Evolutionary conservation across 345 rosid species (phyloP).

Genomic region (Pistacia atlantica): DNA sequence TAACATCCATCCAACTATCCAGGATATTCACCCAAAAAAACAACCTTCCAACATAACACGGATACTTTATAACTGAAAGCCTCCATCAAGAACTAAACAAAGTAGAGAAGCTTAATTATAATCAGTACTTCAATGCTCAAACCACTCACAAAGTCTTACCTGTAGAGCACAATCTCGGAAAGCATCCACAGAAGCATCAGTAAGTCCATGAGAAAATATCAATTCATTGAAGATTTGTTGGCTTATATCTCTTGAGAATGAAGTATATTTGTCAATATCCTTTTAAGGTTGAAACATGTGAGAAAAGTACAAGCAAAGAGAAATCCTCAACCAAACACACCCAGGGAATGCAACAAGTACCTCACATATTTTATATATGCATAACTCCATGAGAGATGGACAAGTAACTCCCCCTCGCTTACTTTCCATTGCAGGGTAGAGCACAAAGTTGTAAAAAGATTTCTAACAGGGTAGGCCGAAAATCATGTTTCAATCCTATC

Average conservation of each 20-base stretch:
- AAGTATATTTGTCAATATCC: slow-evolving; percentile 22
- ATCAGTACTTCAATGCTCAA: not conserved
- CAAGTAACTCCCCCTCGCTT: slow-evolving; percentile 19
- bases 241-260: slow-evolving; percentile 32
- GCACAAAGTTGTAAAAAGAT: too few species aligned
- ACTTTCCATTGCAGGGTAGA: slow-evolving; percentile 6
- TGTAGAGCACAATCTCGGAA: slow-evolving; percentile 65
- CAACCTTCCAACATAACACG: slow-evolving; percentile 37
- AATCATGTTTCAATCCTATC: too few species aligned
- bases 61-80: not conserved
- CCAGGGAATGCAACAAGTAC: slow-evolving; percentile 6
- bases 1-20: slow-evolving; percentile 80
- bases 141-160: slow-evolving; percentile 30
- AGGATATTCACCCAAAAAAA: slow-evolving; percentile 52
- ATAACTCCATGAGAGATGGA: slow-evolving; percentile 33
- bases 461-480: too few species aligned
- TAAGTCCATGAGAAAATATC: slow-evolving; percentile 19
- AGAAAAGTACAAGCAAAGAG: not conserved
- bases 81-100: slow-evolving; percentile 4
- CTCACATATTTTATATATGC: slow-evolving; percentile 27
- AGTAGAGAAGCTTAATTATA: not conserved
- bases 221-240: slow-evolving; percentile 33
- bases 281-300: not conserved
- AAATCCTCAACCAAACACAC: not conserved
- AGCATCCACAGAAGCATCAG: slow-evolving; percentile 40